These are phyloP conservation scores for Primulina tabacum DNA, from an alignment of 257 asterid species.

Conservation along the genomic window DNA sequence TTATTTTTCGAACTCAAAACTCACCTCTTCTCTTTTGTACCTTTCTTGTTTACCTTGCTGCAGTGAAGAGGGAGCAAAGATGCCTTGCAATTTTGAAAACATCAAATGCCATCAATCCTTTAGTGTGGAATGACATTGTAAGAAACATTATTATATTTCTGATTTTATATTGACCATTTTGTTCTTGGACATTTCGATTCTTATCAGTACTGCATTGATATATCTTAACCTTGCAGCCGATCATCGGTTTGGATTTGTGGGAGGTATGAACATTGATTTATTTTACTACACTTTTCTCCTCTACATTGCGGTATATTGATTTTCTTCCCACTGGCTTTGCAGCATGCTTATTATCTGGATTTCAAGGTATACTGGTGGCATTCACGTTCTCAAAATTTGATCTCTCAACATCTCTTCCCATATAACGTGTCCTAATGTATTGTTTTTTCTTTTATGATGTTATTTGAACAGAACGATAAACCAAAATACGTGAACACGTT, in stretches of 20 bases:
- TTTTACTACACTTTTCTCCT: neutral
- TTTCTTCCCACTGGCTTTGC: slow-evolving; percentile 31
- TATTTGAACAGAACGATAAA: slow-evolving; percentile 44
- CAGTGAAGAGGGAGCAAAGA: slow-evolving; percentile 87
- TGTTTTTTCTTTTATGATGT: neutral
- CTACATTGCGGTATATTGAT: slow-evolving; percentile 3
- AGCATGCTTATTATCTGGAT: slow-evolving; percentile 72
- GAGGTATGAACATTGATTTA: slow-evolving; percentile 37
- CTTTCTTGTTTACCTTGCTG: slow-evolving; percentile 23
- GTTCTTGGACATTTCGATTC: slow-evolving; percentile 1
- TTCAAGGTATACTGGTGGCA: slow-evolving; percentile 37
- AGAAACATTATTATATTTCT: slow-evolving; percentile 20
- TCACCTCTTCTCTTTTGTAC: neutral
- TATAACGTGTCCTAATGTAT: neutral
- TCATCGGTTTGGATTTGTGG: slow-evolving; percentile 60
- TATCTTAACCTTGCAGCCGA: slow-evolving; percentile 49
- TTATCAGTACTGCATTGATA: slow-evolving; percentile 17
- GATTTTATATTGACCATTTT: neutral
- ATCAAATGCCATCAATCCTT: slow-evolving; percentile 52
- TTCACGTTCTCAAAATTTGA: neutral
- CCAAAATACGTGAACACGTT: slow-evolving; percentile 44
- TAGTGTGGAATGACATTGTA: slow-evolving; percentile 62
- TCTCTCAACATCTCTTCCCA: neutral
- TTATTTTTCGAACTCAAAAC: neutral
- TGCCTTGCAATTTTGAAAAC: slow-evolving; percentile 61